Base-by-base conservation (phyloP, 2,329 filamentous ascomycete genomes). In the Aspergillus luchuensis region DNA sequence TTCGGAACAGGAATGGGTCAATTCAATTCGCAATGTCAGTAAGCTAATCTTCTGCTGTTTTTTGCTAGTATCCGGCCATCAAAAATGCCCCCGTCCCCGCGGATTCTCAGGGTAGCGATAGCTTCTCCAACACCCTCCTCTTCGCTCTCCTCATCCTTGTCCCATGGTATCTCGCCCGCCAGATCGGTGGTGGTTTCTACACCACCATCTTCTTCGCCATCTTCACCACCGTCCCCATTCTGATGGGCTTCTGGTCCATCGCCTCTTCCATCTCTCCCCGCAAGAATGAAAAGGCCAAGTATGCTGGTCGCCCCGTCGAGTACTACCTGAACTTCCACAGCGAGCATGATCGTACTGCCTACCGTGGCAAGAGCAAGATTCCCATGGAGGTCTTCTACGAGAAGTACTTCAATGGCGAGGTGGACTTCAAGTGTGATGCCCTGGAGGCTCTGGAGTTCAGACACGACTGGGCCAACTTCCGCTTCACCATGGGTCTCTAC, bases 381-480 rank as follows among this genome's bases (percentile, higher is more conserved):
- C 77, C 77, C 58, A 79, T 79, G 75, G 89, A 96, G 82, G 96
- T 92, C 23, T 98, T 98, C 84, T 89, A 96, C 76, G 93, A 97
- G 80, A 96, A 94, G 90, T 98, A 97, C 84, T 96, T 98, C 79
- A 90, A 95, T 74, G 92, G 91, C 61, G 88, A 96, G 60, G 92
- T 97, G 65, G 92, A 97, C 70, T 94, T 97, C 85, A 98, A 97
- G 78, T 93, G 92, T 60, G 95, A 98, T 79, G 87, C 85, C 71
- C 85, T 98, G 64, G 94, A 98, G 74, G 83, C 91, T 51, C 81
- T 98, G 78, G 95, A 98, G 80, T 95, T 95, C 82, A 86, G 95
- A 73, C 94, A 98, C 76, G 95, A 99, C 78, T 98, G 95, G 95
- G 91, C 92, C 69, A 95, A 86, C 83, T 97, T 97, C 84, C 86